Evolutionary conservation across 2,329 filamentous ascomycete genomes (phyloP).

Genomic region (Truncatella angustata): DNA sequence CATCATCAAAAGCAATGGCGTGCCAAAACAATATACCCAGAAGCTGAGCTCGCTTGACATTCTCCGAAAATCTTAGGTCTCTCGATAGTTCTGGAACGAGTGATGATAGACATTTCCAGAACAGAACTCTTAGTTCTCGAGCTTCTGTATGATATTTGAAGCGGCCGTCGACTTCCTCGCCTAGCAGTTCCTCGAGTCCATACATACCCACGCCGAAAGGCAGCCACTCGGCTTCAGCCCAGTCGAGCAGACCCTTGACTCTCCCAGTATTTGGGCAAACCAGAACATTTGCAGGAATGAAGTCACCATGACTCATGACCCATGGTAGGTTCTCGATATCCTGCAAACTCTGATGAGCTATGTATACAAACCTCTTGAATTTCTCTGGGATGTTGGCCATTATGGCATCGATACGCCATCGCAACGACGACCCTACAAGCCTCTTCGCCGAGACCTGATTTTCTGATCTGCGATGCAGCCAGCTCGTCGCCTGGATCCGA

Average conservation of each 20-base stretch:
- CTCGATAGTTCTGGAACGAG: constrained; percentile 32
- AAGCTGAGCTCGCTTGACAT: constrained; percentile 35
- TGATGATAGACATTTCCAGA: constrained; percentile 45
- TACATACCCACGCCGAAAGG: constrained; percentile 61
- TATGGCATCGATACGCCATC: constrained; percentile 37
- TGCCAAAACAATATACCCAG: constrained; percentile 62
- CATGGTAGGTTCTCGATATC: constrained; percentile 46
- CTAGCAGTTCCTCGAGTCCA: constrained; percentile 59
- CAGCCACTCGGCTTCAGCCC: constrained; percentile 61
- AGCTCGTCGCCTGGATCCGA: constrained; percentile 36
- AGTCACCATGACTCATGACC: constrained; percentile 60
- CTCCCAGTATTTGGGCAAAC: constrained; percentile 40
- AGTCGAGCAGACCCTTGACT: constrained; percentile 58
- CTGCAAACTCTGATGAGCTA: constrained; percentile 26
- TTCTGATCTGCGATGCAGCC: constrained; percentile 22
- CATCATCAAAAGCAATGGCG: constrained; percentile 62
- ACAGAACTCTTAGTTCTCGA: constrained; percentile 39
- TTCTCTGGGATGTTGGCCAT: constrained; percentile 32
- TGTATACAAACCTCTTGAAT: constrained; percentile 25
- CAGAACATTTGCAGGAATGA: constrained; percentile 57
- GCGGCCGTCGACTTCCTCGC: constrained; percentile 35
- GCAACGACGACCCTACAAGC: constrained; percentile 39
- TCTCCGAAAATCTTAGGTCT: constrained; percentile 30
- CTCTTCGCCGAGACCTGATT: constrained; percentile 21
- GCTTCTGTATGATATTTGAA: constrained; percentile 46